These are phyloP conservation scores for Rhizoclosmatium globosum DNA, from an alignment of 192 early-diverging fungal genomes.

Conservation along the genomic window DNA sequence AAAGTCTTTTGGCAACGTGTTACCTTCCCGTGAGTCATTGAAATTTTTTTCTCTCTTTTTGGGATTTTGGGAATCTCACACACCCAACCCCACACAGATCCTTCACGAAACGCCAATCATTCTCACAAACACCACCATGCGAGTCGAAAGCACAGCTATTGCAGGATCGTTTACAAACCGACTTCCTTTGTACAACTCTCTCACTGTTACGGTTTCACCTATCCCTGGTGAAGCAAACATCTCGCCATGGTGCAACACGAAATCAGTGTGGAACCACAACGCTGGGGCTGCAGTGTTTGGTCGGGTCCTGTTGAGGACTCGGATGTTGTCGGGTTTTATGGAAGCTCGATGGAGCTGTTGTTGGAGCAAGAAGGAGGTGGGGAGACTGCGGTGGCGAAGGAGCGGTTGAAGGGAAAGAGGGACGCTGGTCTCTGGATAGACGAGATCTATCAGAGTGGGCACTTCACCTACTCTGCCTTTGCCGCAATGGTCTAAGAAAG, in stretches of 20 bases:
- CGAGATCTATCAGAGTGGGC: slow-evolving; percentile 3
- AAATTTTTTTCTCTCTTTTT: neutral
- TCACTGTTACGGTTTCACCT: slow-evolving; percentile 37
- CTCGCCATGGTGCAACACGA: slow-evolving; percentile 10
- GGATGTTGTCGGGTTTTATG: neutral
- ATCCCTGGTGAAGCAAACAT: slow-evolving; percentile 34
- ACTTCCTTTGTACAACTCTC: slow-evolving; percentile 29
- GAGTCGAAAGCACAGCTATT: neutral
- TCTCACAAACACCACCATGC: neutral
- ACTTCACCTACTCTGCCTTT: neutral
- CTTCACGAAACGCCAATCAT: slow-evolving; percentile 31
- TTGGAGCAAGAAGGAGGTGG: neutral
- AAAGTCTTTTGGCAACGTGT: slow-evolving; percentile 34
- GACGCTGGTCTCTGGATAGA: slow-evolving; percentile 14
- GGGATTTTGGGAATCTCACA: neutral
- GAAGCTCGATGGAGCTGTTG: slow-evolving; percentile 5
- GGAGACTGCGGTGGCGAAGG: neutral
- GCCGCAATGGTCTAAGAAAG: neutral
- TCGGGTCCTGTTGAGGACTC: neutral
- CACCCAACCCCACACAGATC: neutral
- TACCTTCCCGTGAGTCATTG: slow-evolving; percentile 35
- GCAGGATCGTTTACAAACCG: slow-evolving; percentile 35
- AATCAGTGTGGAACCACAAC: neutral
- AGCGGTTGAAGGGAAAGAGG: slow-evolving; percentile 7
- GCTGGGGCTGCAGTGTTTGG: slow-evolving; percentile 21